Evolutionary conservation across 225 moss, liverwort and hornwort species (phyloP).

Genomic region (Pseudoscleropodium purum): DNA sequence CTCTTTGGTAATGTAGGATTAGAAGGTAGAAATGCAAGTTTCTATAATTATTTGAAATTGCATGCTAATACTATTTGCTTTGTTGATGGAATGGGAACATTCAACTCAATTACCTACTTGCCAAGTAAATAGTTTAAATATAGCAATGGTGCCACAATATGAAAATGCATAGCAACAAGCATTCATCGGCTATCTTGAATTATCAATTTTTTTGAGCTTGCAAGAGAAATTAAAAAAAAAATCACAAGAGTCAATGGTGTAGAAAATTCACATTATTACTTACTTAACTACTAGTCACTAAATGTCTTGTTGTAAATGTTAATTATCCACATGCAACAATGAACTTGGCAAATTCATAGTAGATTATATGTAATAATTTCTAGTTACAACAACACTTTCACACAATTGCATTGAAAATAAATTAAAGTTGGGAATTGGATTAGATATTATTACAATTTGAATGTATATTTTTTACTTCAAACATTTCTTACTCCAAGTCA

Average conservation of each 20-base stretch:
- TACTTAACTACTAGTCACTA: not conserved
- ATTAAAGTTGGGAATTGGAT: no score
- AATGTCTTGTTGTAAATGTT: not conserved
- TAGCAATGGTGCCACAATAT: not conserved
- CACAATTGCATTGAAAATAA: no score
- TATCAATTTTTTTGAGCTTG: no score
- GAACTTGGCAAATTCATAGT: not conserved
- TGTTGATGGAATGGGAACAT: no score
- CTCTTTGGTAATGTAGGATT: not conserved
- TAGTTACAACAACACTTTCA: no score
- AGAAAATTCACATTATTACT: not conserved
- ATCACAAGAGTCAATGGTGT: not conserved
- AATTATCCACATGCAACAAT: not conserved
- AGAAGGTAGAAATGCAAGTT: not conserved
- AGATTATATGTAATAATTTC: no score
- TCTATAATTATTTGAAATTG: rapidly evolving
- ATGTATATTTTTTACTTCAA: no score
- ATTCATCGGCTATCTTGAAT: not conserved
- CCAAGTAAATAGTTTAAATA: not conserved
- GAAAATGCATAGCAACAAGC: not conserved
- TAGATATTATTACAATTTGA: no score
- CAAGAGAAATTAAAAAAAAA: no score
- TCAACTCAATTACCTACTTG: not conserved
- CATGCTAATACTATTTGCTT: not conserved
- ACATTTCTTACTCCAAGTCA: no score